These are phyloP conservation scores for Taphrina pruni DNA, from an alignment of 1,139 yeast species.

Conservation along the genomic window DNA sequence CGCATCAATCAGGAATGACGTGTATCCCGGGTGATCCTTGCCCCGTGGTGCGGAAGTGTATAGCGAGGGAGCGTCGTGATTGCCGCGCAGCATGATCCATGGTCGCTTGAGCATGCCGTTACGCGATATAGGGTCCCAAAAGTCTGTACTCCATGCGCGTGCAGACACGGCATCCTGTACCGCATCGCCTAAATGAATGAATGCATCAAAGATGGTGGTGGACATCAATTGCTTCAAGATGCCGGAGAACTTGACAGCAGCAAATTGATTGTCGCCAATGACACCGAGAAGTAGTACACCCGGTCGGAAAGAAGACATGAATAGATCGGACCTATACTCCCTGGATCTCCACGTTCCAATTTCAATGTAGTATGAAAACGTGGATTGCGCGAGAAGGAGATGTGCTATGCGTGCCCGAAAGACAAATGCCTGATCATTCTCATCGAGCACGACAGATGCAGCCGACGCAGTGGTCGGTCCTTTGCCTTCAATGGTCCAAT, in stretches of 20 bases:
- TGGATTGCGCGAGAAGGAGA: not conserved
- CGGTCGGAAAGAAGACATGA: not conserved
- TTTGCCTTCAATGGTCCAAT: conserved; percentile 1
- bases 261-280: conserved; percentile 39
- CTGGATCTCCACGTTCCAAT: conserved; percentile 25
- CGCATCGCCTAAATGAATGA: conserved; percentile 36
- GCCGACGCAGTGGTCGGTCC: not conserved
- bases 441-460: conserved; percentile 1
- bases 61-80: conserved; percentile 32
- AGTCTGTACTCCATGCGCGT: conserved; percentile 37
- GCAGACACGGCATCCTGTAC: conserved; percentile 38
- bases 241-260: conserved; percentile 25
- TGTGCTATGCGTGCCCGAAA: conserved; percentile 26
- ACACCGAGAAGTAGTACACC: conserved; percentile 21
- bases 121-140: conserved; percentile 22
- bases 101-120: conserved; percentile 5
- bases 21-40: conserved; percentile 1
- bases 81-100: conserved; percentile 40
- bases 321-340: not conserved
- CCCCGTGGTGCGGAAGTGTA: conserved; percentile 14
- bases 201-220: conserved; percentile 3
- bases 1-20: conserved; percentile 12
- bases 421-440: conserved; percentile 12
- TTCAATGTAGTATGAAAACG: conserved; percentile 7
- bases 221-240: conserved; percentile 3